Evolutionary conservation across 257 asterid species (phyloP).

Genomic region (Solanum boliviense): DNA sequence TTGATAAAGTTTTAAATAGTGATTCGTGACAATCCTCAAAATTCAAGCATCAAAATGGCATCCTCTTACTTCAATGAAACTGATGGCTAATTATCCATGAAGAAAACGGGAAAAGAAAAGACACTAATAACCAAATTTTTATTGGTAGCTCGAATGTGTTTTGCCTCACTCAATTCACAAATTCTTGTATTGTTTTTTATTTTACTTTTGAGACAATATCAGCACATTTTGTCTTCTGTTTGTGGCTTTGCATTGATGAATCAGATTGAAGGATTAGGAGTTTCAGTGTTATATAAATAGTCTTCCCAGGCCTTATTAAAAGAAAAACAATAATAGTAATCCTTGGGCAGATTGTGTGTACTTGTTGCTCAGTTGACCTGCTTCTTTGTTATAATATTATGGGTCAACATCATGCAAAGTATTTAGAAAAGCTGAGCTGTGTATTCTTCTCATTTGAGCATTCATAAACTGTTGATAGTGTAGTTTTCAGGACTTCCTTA

Average conservation of each 20-base stretch:
- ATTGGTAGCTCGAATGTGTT: neutral
- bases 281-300: neutral
- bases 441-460: neutral
- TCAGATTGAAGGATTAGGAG: neutral
- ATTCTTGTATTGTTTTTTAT: neutral
- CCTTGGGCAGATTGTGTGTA: neutral
- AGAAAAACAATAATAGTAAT: neutral
- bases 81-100: neutral
- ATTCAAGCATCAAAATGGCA: neutral
- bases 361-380: neutral
- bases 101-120: neutral
- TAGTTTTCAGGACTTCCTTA: neutral
- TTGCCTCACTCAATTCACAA: neutral
- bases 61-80: neutral
- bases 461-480: neutral
- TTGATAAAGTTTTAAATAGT: neutral
- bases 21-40: neutral
- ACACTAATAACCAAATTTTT: neutral
- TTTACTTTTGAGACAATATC: neutral
- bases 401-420: neutral
- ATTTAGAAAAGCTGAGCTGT: neutral
- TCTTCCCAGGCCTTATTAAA: neutral
- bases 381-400: neutral
- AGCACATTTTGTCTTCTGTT: neutral
- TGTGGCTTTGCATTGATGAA: neutral